phyloP scores from a whole-genome alignment of 768 basidiomycete genomes.

The Lentinula detonsa region DNA sequence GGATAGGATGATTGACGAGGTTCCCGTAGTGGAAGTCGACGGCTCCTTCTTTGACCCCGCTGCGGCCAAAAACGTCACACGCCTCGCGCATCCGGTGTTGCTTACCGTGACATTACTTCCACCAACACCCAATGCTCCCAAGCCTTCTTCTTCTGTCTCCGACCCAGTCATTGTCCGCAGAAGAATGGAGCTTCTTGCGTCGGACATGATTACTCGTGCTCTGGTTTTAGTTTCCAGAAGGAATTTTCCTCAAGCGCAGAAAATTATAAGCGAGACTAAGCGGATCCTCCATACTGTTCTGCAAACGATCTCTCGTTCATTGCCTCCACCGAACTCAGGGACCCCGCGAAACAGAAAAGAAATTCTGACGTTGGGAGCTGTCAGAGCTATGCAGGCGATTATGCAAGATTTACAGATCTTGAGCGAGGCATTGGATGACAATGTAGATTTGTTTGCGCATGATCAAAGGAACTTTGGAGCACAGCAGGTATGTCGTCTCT shows the following conservation, averaged over 20 bases:
- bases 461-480: constrained; percentile 95
- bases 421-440: constrained; percentile 85
- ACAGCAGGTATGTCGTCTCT: constrained; percentile 67
- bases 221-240: constrained; percentile 88
- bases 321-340: constrained; percentile 49
- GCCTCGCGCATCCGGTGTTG: constrained; percentile 90
- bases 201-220: constrained; percentile 95
- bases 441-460: constrained; percentile 86
- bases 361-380: constrained; percentile 60
- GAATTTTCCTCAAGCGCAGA: constrained; percentile 86
- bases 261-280: constrained; percentile 87
- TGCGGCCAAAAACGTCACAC: constrained; percentile 75
- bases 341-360: constrained; percentile 76
- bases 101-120: constrained; percentile 91
- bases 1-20: constrained; percentile 96
- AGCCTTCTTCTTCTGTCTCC: constrained; percentile 45
- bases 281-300: constrained; percentile 89
- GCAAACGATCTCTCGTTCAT: constrained; percentile 71
- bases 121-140: constrained; percentile 26
- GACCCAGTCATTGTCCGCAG: constrained; percentile 90
- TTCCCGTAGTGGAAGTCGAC: constrained; percentile 94
- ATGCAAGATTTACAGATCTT: constrained; percentile 84
- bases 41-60: constrained; percentile 93
- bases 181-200: constrained; percentile 93
- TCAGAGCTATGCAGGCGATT: constrained; percentile 79